Percentiles rank a stretch among this genome's conserved stretches.
These are phyloP conservation scores for Coffea eugenioides DNA, from an alignment of 257 asterid species.

Conservation along the genomic window DNA sequence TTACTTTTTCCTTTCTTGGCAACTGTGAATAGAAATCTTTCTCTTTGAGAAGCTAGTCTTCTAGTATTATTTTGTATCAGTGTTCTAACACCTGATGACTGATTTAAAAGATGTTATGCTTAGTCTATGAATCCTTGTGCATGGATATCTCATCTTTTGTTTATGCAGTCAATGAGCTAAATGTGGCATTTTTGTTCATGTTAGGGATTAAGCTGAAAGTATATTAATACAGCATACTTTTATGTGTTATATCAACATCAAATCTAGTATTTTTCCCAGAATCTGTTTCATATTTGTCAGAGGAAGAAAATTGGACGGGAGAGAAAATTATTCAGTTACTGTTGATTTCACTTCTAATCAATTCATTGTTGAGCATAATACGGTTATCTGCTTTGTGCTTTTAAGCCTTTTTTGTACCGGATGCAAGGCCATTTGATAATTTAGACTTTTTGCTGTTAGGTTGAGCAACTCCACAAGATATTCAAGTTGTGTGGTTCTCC, in stretches of 20 bases:
- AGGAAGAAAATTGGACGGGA: background rate
- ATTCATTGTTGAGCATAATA: background rate
- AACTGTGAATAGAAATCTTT: too few relatives aligned
- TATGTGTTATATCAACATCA: background rate
- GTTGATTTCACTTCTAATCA: background rate
- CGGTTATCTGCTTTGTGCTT: background rate
- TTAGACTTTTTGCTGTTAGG: constrained; percentile 37
- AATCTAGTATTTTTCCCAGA: background rate
- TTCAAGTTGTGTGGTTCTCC: constrained; percentile 93
- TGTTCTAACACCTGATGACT: background rate
- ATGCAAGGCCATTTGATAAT: background rate
- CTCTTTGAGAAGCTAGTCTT: too few relatives aligned
- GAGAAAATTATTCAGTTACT: background rate
- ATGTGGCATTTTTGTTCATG: background rate
- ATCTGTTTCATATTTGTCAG: background rate
- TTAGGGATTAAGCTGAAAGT: background rate
- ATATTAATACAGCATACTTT: background rate
- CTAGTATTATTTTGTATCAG: too few relatives aligned
- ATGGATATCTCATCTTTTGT: background rate
- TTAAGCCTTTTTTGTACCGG: background rate
- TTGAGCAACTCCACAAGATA: constrained; percentile 92
- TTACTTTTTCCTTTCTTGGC: too few relatives aligned
- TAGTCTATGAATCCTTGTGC: background rate
- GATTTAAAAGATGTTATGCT: background rate
- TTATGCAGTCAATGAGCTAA: background rate